Evolutionary conservation across 2,329 filamentous ascomycete species (phyloP), one percentile per base, ranked within the genome.

Genomic region (Stagonosporopsis tanaceti): DNA sequence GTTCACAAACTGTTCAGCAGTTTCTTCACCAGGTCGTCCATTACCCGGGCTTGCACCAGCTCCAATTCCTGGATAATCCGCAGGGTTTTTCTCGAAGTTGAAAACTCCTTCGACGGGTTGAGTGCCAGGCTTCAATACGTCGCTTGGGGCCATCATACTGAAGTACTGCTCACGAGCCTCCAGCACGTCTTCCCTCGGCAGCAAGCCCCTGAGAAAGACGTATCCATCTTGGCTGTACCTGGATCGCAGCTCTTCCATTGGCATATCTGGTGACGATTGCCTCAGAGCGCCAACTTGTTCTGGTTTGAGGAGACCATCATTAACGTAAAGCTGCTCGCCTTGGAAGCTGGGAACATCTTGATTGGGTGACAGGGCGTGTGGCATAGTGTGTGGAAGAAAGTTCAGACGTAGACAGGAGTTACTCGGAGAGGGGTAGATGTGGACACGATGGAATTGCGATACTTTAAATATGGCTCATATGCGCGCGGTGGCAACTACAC

Each of bases 61-160:
- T 2, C 85, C 85, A 52, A 87, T 84, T 1, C 82, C 82, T 0
- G 82, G 82, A 54, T 78, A 85, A 37, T 82, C 76, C 15, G 74
- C 67, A 11, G 75, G 71, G 35, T 78, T 69, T 51, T 80, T 80
- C 0, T 71, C 53, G 0, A 73, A 46, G 64, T 85, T 78, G 63
- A 85, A 87, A 52, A 87, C 80, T 0, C 85, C 85, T 1, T 85
- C 77, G 0, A 84, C 79, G 0, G 82, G 77, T 4, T 78, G 69
- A 0, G 82, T 83, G 34, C 79, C 82, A 0, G 82, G 81, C 57
- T 84, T 81, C 1, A 89, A 73, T 34, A 89, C 80, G 0, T 84
- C 84, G 27, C 81, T 87, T 1, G 85, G 80, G 1, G 80, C 75
- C 5, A 88, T 74, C 40, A 81, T 80, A 3, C 75, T 70, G 67